phyloP scores from a whole-genome alignment of 2,329 filamentous ascomycete genomes.

The Rhynchosporium agropyri region DNA sequence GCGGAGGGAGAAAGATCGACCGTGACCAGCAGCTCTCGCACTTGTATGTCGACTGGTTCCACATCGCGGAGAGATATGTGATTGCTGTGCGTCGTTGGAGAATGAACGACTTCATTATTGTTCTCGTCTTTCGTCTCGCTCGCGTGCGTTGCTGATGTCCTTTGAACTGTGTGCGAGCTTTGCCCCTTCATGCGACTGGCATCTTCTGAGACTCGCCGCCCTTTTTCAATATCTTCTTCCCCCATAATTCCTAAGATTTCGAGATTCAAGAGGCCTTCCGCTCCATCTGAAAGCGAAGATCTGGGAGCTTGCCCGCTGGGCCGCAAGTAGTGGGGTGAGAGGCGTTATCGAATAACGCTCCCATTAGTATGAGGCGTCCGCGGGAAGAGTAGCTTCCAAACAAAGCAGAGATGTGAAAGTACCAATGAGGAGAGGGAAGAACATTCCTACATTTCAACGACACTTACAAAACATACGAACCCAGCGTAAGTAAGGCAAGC shows the following conservation, averaged over 20 bases:
- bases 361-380: background rate
- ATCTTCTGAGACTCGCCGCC: background rate
- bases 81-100: conserved; percentile 34
- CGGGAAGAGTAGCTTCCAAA: background rate
- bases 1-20: conserved; percentile 61
- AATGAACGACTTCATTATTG: conserved; percentile 2
- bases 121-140: conserved; percentile 6
- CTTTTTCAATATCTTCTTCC: conserved; percentile 6
- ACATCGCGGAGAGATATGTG: conserved; percentile 50
- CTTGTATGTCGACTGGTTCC: conserved; percentile 56
- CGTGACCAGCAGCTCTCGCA: conserved; percentile 56
- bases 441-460: background rate
- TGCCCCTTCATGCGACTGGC: conserved; percentile 3
- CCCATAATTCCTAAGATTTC: background rate
- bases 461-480: background rate
- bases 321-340: background rate
- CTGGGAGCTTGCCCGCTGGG: background rate
- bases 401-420: conserved; percentile 5
- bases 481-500: background rate
- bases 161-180: background rate
- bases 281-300: conserved; percentile 5
- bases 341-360: background rate
- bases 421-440: background rate
- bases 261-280: conserved; percentile 2
- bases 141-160: conserved; percentile 5